phyloP scores from a whole-genome alignment of 2,329 filamentous ascomycete genomes.

The Nannizzia gypsea region DNA sequence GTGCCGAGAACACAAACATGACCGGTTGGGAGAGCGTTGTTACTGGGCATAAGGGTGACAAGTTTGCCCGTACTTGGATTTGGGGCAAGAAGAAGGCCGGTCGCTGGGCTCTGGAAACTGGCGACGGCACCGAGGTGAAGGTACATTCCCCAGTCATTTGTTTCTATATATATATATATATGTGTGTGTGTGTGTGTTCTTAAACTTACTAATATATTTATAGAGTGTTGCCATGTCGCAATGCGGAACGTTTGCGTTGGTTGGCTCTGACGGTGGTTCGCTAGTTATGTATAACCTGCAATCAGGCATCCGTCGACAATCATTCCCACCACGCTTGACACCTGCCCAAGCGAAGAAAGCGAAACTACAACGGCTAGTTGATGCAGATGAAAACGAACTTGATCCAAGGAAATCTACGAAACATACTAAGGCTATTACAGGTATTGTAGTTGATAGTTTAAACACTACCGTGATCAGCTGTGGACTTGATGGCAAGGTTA shows the following conservation, averaged over 20 bases:
- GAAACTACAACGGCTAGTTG: constrained; percentile 51
- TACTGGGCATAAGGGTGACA: constrained; percentile 78
- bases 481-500: constrained; percentile 79
- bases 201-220: constrained; percentile 10
- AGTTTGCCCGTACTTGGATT: constrained; percentile 87
- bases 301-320: constrained; percentile 76
- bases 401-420: constrained; percentile 50
- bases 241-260: constrained; percentile 84
- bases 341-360: constrained; percentile 67
- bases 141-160: constrained; percentile 19
- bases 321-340: constrained; percentile 70
- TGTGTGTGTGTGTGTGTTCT: background rate
- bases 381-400: constrained; percentile 31
- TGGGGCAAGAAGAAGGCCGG: constrained; percentile 92
- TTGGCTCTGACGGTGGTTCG: constrained; percentile 70
- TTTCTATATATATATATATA: background rate
- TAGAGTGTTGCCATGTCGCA: constrained; percentile 75
- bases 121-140: constrained; percentile 66
- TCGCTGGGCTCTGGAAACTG: constrained; percentile 81
- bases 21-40: constrained; percentile 97
- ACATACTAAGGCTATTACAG: constrained; percentile 73
- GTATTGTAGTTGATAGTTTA: constrained; percentile 75
- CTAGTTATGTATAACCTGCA: constrained; percentile 97
- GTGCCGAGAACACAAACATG: constrained; percentile 58
- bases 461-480: constrained; percentile 80